Base-by-base conservation (phyloP, 257 asterid genomes). In the Datura wrightii region DNA sequence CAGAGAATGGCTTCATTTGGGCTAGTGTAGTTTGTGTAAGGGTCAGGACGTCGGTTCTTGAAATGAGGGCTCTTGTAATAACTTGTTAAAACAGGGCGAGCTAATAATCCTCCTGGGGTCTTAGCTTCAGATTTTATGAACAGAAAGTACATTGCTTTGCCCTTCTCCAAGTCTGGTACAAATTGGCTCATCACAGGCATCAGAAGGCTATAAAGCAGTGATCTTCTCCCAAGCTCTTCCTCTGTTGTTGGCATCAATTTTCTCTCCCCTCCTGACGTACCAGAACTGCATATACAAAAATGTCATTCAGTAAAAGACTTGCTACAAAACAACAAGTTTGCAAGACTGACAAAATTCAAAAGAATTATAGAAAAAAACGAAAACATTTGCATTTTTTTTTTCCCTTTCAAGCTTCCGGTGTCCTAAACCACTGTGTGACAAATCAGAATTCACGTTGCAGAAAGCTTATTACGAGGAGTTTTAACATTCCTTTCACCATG, bases 101-200 rank as follows among this genome's bases (percentile, higher is more conserved):
- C 90, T 79, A 83, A 74, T 19, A 88, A 71, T 10, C 91, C 92
- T 10, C 92, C 80, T 34, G 91, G 90, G 46, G 92, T 90, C 59
- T 85, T 86, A 2, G 88, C 16, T 54, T 90, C 92, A 8, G 87
- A 86, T 83, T 83, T 83, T 69, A 88, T 65, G 59, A 90, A 88
- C 60, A 86, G 48, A 54, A 90, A 86, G 59, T 86, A 83, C 92
- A 90, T 88, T 41, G 84, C 91, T 81, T 90, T 90, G n/a, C 91
- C 91, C 34, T 79, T 62, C n/a, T 88, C 89, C 8, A 89, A 59
- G 14, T 81, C 88, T 1, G 92, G 89, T 2, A 90, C 86, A 79
- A 85, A 90, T 41, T 90, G 85, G 85, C 86, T 84, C 89, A 90
- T 88, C 76, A 90, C 89, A 13, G 92, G 92, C 89, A 90, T 88